Percentiles rank a stretch among this genome's conserved stretches.
Evolutionary conservation across 495 filamentous ascomycete species (phyloP).

Genomic region (Apodospora peruviana): DNA sequence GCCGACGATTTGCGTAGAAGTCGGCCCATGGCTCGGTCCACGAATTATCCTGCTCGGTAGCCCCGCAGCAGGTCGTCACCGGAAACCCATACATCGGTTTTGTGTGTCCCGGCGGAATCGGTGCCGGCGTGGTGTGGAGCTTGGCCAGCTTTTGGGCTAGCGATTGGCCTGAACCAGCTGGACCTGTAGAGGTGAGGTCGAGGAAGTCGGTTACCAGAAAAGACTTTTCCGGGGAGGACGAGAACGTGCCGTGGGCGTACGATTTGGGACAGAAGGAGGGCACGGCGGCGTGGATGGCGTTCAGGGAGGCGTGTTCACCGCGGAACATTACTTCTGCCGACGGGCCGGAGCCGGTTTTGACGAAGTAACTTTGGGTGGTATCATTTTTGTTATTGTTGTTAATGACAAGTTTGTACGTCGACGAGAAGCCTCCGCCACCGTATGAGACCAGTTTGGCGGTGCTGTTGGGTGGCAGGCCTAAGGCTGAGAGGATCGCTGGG

Average conservation of each 20-base stretch:
- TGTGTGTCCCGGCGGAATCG: constrained; percentile 52
- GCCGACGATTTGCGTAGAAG: constrained; percentile 72
- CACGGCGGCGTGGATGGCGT: constrained; percentile 65
- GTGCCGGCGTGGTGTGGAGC: constrained; percentile 73
- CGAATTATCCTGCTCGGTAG: constrained; percentile 72
- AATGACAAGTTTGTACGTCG: constrained; percentile 61
- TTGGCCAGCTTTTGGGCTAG: constrained; percentile 72
- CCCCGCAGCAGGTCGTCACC: constrained; percentile 76
- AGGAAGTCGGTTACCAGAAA: constrained; percentile 85
- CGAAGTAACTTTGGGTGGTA: constrained; percentile 61
- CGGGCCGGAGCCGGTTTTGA: constrained; percentile 67
- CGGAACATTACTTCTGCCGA: constrained; percentile 72
- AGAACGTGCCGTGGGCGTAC: constrained; percentile 61
- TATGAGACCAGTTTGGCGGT: constrained; percentile 54
- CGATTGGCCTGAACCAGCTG: constrained; percentile 38
- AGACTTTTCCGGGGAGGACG: constrained; percentile 41
- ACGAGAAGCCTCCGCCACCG: constrained; percentile 70
- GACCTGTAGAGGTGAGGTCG: constrained; percentile 42
- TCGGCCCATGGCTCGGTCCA: constrained; percentile 68
- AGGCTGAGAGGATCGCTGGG: constrained; percentile 54
- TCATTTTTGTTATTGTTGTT: constrained; percentile 43
- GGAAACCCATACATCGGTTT: constrained; percentile 73
- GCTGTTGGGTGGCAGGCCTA: constrained; percentile 59
- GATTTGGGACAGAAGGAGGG: constrained; percentile 70
- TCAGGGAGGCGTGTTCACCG: constrained; percentile 74